Conservation (phyloP, 1,284 basidiomycete genomes). For the Leccinum subrobustum region DNA sequence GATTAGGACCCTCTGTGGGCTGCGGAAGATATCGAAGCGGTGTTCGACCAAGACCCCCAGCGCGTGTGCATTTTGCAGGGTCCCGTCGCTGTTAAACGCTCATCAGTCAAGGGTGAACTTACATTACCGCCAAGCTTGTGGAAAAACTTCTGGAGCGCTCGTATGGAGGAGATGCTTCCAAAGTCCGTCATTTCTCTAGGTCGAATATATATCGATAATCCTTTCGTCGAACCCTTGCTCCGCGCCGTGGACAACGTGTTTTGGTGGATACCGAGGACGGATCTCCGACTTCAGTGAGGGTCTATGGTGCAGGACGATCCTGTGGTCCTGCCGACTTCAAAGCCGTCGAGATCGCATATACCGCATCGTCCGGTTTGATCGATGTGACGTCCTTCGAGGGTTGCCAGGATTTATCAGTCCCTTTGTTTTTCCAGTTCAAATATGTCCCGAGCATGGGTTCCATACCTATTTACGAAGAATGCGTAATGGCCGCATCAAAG, state of each 20-base stretch:
- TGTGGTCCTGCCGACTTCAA: constrained; percentile 76
- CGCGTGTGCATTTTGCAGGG: constrained; percentile 98
- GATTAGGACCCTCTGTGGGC: constrained; percentile 94
- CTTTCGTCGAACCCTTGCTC: constrained; percentile 85
- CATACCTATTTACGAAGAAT: constrained; percentile 92
- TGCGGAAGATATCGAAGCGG: constrained; percentile 96
- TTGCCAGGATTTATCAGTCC: constrained; percentile 73
- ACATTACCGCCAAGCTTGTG: constrained; percentile 80
- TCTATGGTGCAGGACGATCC: constrained; percentile 82
- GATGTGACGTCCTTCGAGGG: constrained; percentile 84
- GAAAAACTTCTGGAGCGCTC: constrained; percentile 78
- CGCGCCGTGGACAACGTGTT: constrained; percentile 78
- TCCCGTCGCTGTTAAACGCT: constrained; percentile 90
- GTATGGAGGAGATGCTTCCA: constrained; percentile 78
- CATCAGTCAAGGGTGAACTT: constrained; percentile 88
- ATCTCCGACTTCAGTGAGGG: constrained; percentile 53
- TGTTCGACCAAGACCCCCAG: constrained; percentile 97
- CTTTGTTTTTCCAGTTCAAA: constrained; percentile 79
- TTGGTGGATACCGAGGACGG: constrained; percentile 53
- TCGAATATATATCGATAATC: constrained; percentile 83
- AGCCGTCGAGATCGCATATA: constrained; percentile 75
- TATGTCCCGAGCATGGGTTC: constrained; percentile 90
- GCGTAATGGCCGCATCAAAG: constrained; percentile 92
- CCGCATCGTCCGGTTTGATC: constrained; percentile 58
- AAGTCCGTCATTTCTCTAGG: constrained; percentile 90